Evolutionary conservation across 169 alveolate genomes (phyloP).

Genomic region (Cryptosporidium baileyi): DNA sequence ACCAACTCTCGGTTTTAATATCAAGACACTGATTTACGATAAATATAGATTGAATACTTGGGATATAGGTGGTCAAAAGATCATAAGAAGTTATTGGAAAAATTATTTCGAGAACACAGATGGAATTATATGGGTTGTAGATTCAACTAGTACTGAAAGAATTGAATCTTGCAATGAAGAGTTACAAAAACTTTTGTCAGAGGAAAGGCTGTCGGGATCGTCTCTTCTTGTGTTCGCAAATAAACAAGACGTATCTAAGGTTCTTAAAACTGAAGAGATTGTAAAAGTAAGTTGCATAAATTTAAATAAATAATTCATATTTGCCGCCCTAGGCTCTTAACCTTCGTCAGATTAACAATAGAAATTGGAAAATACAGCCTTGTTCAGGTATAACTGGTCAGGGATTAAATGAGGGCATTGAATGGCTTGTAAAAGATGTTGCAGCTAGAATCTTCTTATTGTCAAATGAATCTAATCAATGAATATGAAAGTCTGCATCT

Average conservation of each 20-base stretch:
- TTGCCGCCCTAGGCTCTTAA: constrained; percentile 58
- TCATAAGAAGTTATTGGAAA: constrained; percentile 98
- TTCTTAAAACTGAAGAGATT: constrained; percentile 86
- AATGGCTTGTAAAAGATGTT: constrained; percentile 93
- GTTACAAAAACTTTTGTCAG: constrained; percentile 89
- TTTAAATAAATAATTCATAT: constrained; percentile 8
- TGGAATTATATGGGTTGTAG: constrained; percentile 97
- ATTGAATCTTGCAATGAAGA: constrained; percentile 94
- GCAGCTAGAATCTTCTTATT: constrained; percentile 86
- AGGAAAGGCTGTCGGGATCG: constrained; percentile 86
- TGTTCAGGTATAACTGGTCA: constrained; percentile 93
- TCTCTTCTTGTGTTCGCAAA: constrained; percentile 89
- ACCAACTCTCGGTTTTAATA: constrained; percentile 95
- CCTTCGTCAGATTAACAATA: constrained; percentile 47
- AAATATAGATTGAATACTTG: constrained; percentile 91
- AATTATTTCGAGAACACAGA: constrained; percentile 98
- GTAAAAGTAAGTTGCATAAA: constrained; percentile 69
- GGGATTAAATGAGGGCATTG: constrained; percentile 92
- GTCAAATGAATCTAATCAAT: constrained; percentile 6
- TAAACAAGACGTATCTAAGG: constrained; percentile 95
- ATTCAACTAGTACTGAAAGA: constrained; percentile 95
- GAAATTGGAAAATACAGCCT: constrained; percentile 93
- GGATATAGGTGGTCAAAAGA: constrained; percentile 99
- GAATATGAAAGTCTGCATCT: too few relatives aligned
- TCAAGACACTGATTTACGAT: constrained; percentile 43